A percentile compares a stretch with the other conserved stretches of the same genome.
phyloP scores from a whole-genome alignment of 2,329 filamentous ascomycete genomes.

The Colletotrichum siamense region DNA sequence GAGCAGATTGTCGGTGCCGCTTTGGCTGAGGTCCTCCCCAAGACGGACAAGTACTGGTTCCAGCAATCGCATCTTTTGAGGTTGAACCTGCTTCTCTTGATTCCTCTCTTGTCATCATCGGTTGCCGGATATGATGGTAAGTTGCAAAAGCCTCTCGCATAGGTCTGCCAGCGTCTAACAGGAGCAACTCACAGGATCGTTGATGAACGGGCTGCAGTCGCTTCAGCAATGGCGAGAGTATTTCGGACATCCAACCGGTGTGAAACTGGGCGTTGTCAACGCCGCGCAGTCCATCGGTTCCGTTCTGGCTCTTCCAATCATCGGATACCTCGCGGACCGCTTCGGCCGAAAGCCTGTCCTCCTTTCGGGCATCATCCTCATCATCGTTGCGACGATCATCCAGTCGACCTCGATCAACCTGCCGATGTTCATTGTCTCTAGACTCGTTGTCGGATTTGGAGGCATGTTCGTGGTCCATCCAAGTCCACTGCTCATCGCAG shows the following conservation, averaged over 20 bases:
- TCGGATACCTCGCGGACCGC: conserved; percentile 40
- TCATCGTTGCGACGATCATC: conserved; percentile 39
- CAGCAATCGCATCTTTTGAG: conserved; percentile 45
- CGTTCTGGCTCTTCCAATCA: conserved; percentile 45
- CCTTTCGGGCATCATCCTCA: conserved; percentile 36
- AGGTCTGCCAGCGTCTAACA: neutral
- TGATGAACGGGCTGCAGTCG: conserved; percentile 47
- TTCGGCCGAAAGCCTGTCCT: conserved; percentile 44
- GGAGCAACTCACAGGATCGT: conserved; percentile 27
- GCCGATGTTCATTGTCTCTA: conserved; percentile 38
- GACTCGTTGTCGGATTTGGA: conserved; percentile 37
- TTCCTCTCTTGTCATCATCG: conserved; percentile 33
- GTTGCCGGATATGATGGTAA: conserved; percentile 17
- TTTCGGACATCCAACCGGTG: conserved; percentile 34
- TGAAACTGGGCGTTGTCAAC: conserved; percentile 41
- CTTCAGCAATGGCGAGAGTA: conserved; percentile 37
- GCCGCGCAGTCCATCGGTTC: conserved; percentile 48
- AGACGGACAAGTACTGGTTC: conserved; percentile 46
- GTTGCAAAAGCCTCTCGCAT: neutral
- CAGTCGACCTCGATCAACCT: conserved; percentile 41
- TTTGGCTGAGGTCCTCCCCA: conserved; percentile 39
- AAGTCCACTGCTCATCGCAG: conserved; percentile 38
- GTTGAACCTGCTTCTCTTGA: conserved; percentile 48
- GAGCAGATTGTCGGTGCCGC: conserved; percentile 32
- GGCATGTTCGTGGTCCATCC: conserved; percentile 45